phyloP scores from a whole-genome alignment of 2,329 filamentous ascomycete genomes.

The Furcasterigmium furcatum region DNA sequence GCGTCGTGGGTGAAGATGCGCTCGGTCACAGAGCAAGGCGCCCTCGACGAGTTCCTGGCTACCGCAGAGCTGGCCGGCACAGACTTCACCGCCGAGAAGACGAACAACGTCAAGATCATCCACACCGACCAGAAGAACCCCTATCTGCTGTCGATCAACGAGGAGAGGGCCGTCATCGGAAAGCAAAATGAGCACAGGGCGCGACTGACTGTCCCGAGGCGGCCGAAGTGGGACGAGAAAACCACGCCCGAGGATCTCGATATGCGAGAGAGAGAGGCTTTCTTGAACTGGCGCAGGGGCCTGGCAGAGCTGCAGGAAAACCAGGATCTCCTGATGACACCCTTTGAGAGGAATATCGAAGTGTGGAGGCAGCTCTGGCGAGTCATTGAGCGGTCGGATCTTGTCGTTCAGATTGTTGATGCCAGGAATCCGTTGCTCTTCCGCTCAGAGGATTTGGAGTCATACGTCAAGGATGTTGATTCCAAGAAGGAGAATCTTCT shows the following conservation, averaged over 20 bases:
- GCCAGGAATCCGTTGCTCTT: slow-evolving; percentile 93
- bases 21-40: slow-evolving; percentile 94
- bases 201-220: slow-evolving; percentile 81
- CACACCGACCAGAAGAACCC: slow-evolving; percentile 96
- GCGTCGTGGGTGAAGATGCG: slow-evolving; percentile 99
- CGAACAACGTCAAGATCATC: slow-evolving; percentile 99
- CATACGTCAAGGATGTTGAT: slow-evolving; percentile 91
- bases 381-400: slow-evolving; percentile 93
- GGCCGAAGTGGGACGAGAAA: slow-evolving; percentile 81
- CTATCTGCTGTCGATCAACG: slow-evolving; percentile 79
- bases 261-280: slow-evolving; percentile 70
- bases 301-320: slow-evolving; percentile 91
- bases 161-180: slow-evolving; percentile 73
- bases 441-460: slow-evolving; percentile 87
- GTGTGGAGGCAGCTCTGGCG: slow-evolving; percentile 98
- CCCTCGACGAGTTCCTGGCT: slow-evolving; percentile 92
- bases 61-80: slow-evolving; percentile 97
- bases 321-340: slow-evolving; percentile 93
- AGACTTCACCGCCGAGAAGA: slow-evolving; percentile 97
- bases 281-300: slow-evolving; percentile 85
- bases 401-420: slow-evolving; percentile 97
- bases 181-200: slow-evolving; percentile 82
- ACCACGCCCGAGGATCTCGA: slow-evolving; percentile 86
- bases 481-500: slow-evolving; percentile 84
- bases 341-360: slow-evolving; percentile 94